These are phyloP conservation scores for Heracleum sosnowskyi DNA, from an alignment of 129 eudicot genomes.

Conservation along the genomic window DNA sequence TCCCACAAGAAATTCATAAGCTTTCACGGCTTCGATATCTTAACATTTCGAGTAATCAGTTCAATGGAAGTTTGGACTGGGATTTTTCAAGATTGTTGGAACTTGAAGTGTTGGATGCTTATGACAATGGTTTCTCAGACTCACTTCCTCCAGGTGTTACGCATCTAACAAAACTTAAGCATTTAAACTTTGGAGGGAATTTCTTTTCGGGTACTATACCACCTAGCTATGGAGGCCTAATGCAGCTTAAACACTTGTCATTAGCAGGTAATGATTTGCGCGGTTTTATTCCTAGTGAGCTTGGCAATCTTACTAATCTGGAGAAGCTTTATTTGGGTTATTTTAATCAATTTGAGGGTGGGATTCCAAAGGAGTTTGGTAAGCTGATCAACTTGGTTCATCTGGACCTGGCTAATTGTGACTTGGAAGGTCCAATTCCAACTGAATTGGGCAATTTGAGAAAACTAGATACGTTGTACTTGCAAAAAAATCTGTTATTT, in stretches of 20 bases:
- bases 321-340: conserved; percentile 46
- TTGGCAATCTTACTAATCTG: conserved; percentile 48
- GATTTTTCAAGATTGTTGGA: conserved; percentile 24
- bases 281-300: conserved; percentile 41
- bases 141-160: conserved; percentile 38
- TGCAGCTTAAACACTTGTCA: conserved; percentile 35
- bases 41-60: conserved; percentile 55
- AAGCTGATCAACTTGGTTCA: conserved; percentile 45
- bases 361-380: conserved; percentile 48
- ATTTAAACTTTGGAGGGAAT: conserved; percentile 60
- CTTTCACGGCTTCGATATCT: conserved; percentile 28
- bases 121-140: conserved; percentile 53
- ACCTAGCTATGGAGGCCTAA: conserved; percentile 28
- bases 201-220: conserved; percentile 63
- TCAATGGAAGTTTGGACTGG: conserved; percentile 42
- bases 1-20: conserved; percentile 28
- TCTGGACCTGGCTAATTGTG: conserved; percentile 55
- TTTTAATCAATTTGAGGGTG: conserved; percentile 57
- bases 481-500: conserved; percentile 42
- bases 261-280: conserved; percentile 60
- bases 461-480: conserved; percentile 46
- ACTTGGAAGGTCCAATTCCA: conserved; percentile 48
- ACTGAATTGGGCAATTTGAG: conserved; percentile 46
- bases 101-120: conserved; percentile 49
- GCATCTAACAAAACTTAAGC: conserved; percentile 24